A percentile compares a stretch with the other conserved stretches of the same genome.
Conservation (phyloP, 225 moss, liverwort and hornwort species). For the Pseudisothecium myosuroides region DNA sequence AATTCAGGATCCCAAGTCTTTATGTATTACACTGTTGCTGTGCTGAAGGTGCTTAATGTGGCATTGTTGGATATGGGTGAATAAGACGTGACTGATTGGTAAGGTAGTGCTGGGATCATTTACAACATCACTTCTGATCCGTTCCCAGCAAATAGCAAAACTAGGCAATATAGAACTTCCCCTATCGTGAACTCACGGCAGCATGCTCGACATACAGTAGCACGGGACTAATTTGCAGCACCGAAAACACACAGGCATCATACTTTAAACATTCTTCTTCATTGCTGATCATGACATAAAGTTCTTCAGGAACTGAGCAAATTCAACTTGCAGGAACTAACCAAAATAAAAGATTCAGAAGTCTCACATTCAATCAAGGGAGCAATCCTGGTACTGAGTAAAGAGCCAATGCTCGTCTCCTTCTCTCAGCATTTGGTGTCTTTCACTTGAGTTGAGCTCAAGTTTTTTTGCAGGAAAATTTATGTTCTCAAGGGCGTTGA, state of each 20-base stretch:
- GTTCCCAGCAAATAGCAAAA: no score
- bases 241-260: no score
- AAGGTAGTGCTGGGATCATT: no score
- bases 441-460: neutral
- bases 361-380: neutral
- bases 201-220: no score
- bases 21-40: no score
- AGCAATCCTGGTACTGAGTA: neutral
- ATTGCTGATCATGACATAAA: neutral
- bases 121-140: no score
- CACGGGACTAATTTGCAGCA: neutral
- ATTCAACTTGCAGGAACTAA: neutral
- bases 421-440: neutral
- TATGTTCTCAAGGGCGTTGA: neutral
- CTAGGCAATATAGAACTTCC: neutral
- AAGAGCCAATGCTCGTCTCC: neutral
- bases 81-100: no score
- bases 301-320: neutral
- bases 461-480: neutral
- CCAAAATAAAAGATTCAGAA: neutral
- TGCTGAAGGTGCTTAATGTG: no score
- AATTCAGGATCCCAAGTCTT: no score
- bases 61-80: no score
- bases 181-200: no score
- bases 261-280: neutral